Base-by-base conservation (phyloP, 1,139 yeast species). In the Lodderomyces pseudojiufengensis region DNA sequence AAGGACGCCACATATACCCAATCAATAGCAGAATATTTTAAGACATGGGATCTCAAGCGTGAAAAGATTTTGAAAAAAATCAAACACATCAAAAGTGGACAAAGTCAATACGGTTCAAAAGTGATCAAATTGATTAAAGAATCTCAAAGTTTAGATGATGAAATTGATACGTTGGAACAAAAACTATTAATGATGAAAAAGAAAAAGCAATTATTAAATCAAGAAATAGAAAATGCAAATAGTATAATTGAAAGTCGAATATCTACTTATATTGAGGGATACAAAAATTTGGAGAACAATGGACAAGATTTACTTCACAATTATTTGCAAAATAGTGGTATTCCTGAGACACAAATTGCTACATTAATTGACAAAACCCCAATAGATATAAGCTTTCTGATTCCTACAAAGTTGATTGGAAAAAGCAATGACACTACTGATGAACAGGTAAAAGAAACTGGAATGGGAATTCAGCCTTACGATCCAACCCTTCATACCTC, bases 161-260 rank as follows among this genome's bases (percentile, higher is more conserved):
- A 78, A 38, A 75, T 79, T 3, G 47, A 39, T 0, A 51, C 49
- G 0, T 46, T 78, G 26, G 80, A 78, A 42, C 36, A 45, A 3
- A 58, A 63, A 37, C 48, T 80, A 13, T 32, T 34, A 4, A 50
- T 52, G 6, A 47, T 78, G 15, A 64, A 59, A 34, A 50, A 53
- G 2, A 75, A 73, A 46, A 68, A 66, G 38, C 47, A 43, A 4
- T 46, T 65, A 0, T 40, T 79, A 1, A 51, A 51, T 12, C 42
- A 50, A 4, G 84, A 78, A 50, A 63, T 78, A 10, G 59, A 60
- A 11, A 66, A 65, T 27, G 71, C 84, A 0, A 70, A 73, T 45
- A 73, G 79, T n/a, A 67, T 74, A 3, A 58, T 76, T 29, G 80
- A 76, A 40, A 74, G 80, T 44, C 61, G 64, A 38, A 57, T 77